These are phyloP conservation scores for Magnolia officinalis DNA, from an alignment of 164 flowering plant species.

Conservation along the genomic window DNA sequence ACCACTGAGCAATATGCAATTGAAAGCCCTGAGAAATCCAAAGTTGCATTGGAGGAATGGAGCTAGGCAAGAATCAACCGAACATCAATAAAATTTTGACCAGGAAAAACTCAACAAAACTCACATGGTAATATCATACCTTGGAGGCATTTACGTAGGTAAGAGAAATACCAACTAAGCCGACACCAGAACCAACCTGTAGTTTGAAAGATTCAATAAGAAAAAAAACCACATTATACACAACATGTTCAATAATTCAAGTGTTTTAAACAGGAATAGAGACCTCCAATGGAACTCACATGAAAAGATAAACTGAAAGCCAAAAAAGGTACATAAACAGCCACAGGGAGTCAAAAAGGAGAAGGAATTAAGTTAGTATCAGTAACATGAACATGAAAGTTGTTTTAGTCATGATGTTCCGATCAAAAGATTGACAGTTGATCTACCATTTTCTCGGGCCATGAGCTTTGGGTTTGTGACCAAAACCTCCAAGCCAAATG, in stretches of 20 bases:
- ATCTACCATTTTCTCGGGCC: neutral
- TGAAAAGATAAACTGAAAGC: neutral
- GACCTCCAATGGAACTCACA: neutral
- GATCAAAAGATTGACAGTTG: neutral
- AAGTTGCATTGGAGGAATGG: too few relatives aligned
- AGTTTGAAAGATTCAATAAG: neutral
- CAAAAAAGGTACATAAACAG: neutral
- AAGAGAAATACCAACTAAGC: constrained; percentile 88
- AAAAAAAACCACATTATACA: neutral
- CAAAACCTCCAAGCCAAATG: neutral
- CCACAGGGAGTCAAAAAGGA: neutral
- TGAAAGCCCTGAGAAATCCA: too few relatives aligned
- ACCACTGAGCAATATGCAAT: too few relatives aligned
- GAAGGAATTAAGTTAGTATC: neutral
- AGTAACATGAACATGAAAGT: too few relatives aligned
- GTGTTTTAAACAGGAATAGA: neutral
- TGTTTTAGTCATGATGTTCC: neutral
- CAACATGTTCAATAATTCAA: neutral
- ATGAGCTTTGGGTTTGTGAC: neutral
- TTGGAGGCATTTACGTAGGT: constrained; percentile 64
- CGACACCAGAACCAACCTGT: constrained; percentile 97
- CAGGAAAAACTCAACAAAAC: too few relatives aligned
- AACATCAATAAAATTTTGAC: too few relatives aligned
- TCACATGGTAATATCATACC: constrained; percentile 33
- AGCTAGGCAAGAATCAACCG: too few relatives aligned